Conservation (phyloP, 805 yeast genomes). For the Teunomyces stri region DNA sequence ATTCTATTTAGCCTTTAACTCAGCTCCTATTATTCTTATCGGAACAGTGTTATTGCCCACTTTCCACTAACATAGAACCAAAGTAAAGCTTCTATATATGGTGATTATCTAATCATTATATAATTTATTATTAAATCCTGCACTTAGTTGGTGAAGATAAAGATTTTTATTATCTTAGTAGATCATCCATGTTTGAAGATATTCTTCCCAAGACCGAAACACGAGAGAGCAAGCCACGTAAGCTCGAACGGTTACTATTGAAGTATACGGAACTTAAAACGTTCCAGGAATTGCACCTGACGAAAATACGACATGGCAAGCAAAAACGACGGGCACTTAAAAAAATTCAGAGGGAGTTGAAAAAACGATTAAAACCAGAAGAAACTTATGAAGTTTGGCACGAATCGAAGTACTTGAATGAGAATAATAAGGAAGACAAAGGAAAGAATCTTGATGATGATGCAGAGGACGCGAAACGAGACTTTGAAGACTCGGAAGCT, state of each 20-base stretch:
- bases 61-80: too few species aligned
- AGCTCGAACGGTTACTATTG: slow-evolving; percentile 7
- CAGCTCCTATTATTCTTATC: too few species aligned
- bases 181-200: slow-evolving; percentile 8
- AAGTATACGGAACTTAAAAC: slow-evolving; percentile 19
- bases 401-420: slow-evolving; percentile 14
- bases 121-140: background rate
- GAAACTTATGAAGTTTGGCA: slow-evolving; percentile 37
- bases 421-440: slow-evolving; percentile 5
- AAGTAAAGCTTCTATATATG: too few species aligned
- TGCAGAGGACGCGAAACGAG: slow-evolving; percentile 5
- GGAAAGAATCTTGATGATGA: slow-evolving; percentile 5
- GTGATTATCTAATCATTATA: too few species aligned
- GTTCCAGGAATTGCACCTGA: slow-evolving; percentile 10
- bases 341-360: slow-evolving; percentile 23
- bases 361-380: slow-evolving; percentile 24
- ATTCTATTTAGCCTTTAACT: too few species aligned
- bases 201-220: background rate
- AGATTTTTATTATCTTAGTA: too few species aligned
- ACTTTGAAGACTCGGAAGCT: slow-evolving; percentile 6
- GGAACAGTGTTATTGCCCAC: too few species aligned
- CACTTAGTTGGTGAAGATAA: background rate
- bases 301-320: background rate
- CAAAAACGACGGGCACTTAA: slow-evolving; percentile 16
- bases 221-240: background rate